Base-by-base conservation (phyloP, 148 eudicot genomes). In the Limonium bicolor region DNA sequence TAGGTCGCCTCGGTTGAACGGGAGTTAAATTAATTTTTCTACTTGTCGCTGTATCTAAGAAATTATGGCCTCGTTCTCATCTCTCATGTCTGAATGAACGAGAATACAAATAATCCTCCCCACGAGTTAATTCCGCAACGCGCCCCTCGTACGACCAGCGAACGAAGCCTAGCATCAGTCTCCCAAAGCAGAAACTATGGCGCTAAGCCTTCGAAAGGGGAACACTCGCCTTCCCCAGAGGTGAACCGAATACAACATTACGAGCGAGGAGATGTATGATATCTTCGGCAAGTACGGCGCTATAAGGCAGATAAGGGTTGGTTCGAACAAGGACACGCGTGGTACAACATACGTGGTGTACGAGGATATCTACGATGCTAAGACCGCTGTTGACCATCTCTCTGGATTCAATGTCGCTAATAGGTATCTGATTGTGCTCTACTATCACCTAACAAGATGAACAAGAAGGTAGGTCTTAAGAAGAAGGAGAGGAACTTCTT, bases 191-290 rank as follows among this genome's bases (percentile, higher is more conserved):
- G n/a, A 20, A 47, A 29, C 43, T 33, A 68, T 68, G 73, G 58
- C 71, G 59, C 69, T 80, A 41, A 76, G 76, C 35, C 61, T 80
- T 0, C 46, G 90, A 4, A 80, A 80, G 51, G 76, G 66, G 0
- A 81, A 81, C 67, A 67, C 81, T 0, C 54, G 78, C 7, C 75
- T 82, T 0, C 86, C 82, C 93, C 93, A 15, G 82, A 82, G 44
- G 93, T 82, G 0, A 82, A 82, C 57, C 41, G 85, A 0, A 80
- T 72, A 77, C 71, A 78, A 72, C 77, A 82, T 82, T 33, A 71
- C 94, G 0, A 74, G 80, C 71, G 88, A 79, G 38, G 94, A 84
- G 54, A 79, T 83, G 94, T 78, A 83, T 73, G 84, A 83, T 18
- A 77, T 82, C 5, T 82, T 82, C 68, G 93, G 86, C 19, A 82